A percentile compares a stretch with the other conserved stretches of the same genome.
Evolutionary conservation across 148 eudicot genomes (phyloP).

Genomic region (Pharnaceum exiguum): DNA sequence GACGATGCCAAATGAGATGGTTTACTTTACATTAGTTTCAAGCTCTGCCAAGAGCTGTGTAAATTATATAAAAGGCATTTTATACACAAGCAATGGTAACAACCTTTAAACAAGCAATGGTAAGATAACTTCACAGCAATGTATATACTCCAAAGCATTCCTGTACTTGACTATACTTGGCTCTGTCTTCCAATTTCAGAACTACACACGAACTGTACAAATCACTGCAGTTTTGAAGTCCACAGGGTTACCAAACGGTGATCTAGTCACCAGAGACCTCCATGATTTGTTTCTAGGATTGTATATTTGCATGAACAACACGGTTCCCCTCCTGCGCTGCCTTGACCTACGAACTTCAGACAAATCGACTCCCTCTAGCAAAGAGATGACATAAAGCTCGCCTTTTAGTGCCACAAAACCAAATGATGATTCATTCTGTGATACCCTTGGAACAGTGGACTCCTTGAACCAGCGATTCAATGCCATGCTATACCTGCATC

Average conservation of each 20-base stretch:
- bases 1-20: no score
- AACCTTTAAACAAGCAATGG: no score
- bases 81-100: no score
- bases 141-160: no score
- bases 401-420: constrained; percentile 65
- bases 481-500: constrained; percentile 61
- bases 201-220: constrained; percentile 67
- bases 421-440: constrained; percentile 42
- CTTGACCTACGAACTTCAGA: constrained; percentile 48
- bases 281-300: constrained; percentile 62
- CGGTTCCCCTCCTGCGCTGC: constrained; percentile 43
- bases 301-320: constrained; percentile 58
- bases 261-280: constrained; percentile 61
- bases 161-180: neutral
- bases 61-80: no score
- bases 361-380: constrained; percentile 35
- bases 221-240: constrained; percentile 76
- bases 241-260: constrained; percentile 46
- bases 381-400: constrained; percentile 60
- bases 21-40: no score
- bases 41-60: no score
- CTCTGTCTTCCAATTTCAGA: neutral
- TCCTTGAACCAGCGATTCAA: constrained; percentile 70
- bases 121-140: no score
- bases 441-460: constrained; percentile 59